Base-by-base conservation (phyloP, 371 early-diverging fungal genomes). In the Syncephalastrum monosporum region DNA sequence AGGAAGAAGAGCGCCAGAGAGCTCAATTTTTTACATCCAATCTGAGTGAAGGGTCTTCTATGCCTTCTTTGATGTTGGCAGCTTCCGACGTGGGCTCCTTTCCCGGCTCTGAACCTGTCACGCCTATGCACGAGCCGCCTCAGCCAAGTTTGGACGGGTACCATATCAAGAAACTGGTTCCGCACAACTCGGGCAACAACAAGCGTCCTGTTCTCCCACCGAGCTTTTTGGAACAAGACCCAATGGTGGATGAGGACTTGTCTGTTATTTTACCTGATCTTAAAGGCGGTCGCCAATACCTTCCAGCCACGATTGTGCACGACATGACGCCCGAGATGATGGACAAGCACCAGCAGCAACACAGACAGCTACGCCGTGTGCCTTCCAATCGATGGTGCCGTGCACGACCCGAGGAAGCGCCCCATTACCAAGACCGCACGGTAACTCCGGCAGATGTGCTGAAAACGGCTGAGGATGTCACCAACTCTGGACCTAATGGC, bases 351-450 rank as follows among this genome's bases (percentile, higher is more conserved):
- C 69, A 65, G 24, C 58, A 62, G 19, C 50, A 55, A 3, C 57
- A 56, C 33, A 33, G 55, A 12, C 58, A 62, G 17, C 38, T 62
- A 5, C 64, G 62, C 21, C 71, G 77, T 25, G 57, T 73, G 0
- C 71, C 77, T 19, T 77, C 77, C 33, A 71, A 64, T 14, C 53
- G 61, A 29, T 77, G 77, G 77, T 77, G 73, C 43, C 62, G 60
- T 52, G 58, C 59, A 14, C 10, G 60, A 12, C 52, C 65, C 15
- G 66, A 56, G 6, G 66, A 68, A 29, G 55, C 57, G 4, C 56
- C 47, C 10, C 6, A 5, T 10, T 33, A 33, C 38, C 38, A 33
- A 33, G 38, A 33, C 10, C 38, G 38, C 38, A 33, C 38, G 38
- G 12, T 33, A 33, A 33, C 38, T 2, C 38, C 38, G 2, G 38